Base-by-base conservation (phyloP, 2,329 filamentous ascomycete genomes). In the Fusarium lateritium region DNA sequence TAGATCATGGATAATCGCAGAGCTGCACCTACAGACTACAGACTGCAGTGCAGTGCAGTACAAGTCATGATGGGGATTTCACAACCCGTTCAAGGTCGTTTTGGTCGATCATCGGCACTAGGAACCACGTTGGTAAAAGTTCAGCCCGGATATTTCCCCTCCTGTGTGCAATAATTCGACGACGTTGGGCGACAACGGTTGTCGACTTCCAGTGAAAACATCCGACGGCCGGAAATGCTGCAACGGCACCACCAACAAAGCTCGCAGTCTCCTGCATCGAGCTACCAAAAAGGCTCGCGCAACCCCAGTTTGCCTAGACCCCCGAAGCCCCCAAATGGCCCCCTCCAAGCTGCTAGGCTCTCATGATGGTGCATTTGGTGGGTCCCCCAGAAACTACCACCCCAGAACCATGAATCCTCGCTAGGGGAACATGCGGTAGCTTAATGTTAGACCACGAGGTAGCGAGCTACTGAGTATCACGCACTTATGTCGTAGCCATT, bases 251-350 rank as follows among this genome's bases (percentile, higher is more conserved):
- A 46, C 40, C 45, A 49, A 36, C 42, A 45, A 26, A 24, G 44
- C 9, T 54, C 67, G 19, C 10, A 55, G 44, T 55, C 45, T 59
- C 43, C 66, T 70, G 69, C 64, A 69, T 62, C 64, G 58, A 65
- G 62, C 56, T 63, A 73, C 54, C 49, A 62, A 68, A 65, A 71
- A 54, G 61, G 56, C 71, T 67, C 62, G 52, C 62, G 59, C 61
- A 56, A 74, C 71, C 71, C 70, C 71, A 71, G 72, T 71, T 68
- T 74, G 71, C 67, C 71, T 46, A 72, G 69, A 61, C 71, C 55
- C 60, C 49, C 51, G 49, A 56, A 62, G 65, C 62, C 71, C 69
- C 69, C 55, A 67, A 67, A 57, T 55, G 34, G 13, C 43, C 50
- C 58, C 58, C 63, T 65, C 63, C 34, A 56, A 46, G 33, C 53